phyloP scores from a whole-genome alignment of 345 rosid genomes.

The Odontarrhena argentea region DNA sequence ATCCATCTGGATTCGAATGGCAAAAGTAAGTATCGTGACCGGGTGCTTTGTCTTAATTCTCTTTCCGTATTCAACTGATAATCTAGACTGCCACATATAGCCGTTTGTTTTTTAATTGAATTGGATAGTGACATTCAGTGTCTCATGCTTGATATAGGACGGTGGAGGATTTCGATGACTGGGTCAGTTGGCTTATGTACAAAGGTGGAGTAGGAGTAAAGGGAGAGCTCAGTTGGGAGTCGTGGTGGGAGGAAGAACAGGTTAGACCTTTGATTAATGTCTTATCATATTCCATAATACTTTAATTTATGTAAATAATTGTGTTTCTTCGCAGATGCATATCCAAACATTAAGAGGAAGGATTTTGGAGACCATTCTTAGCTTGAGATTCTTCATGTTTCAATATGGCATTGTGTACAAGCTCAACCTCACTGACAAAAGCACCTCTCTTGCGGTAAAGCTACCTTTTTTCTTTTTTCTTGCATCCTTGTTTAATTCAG shows the following conservation, averaged over 20 bases:
- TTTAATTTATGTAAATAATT: background rate
- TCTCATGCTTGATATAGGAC: conserved; percentile 59
- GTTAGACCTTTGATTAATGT: conserved; percentile 40
- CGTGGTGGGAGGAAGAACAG: conserved; percentile 99
- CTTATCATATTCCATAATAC: background rate
- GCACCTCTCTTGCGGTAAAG: conserved; percentile 79
- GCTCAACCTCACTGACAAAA: conserved; percentile 66
- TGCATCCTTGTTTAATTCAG: conserved; percentile 3
- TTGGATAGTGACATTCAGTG: conserved; percentile 2
- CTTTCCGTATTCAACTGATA: background rate
- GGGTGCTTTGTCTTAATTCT: conserved; percentile 24
- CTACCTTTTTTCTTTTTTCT: conserved; percentile 22
- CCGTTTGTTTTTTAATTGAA: conserved; percentile 1
- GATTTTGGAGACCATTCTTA: conserved; percentile 84
- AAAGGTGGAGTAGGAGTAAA: conserved; percentile 99
- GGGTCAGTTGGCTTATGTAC: conserved; percentile 96
- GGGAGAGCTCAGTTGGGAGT: conserved; percentile 98
- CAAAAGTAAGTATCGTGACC: conserved; percentile 69
- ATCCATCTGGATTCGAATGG: conserved; percentile 99
- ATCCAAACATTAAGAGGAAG: conserved; percentile 95
- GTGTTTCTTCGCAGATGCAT: conserved; percentile 61
- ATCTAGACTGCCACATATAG: conserved; percentile 16
- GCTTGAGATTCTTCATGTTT: conserved; percentile 81
- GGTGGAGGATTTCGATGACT: conserved; percentile 97
- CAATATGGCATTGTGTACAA: conserved; percentile 98